These are phyloP conservation scores for Saccharum officinarum DNA, from an alignment of 176 grass and related monocot species.

Conservation along the genomic window DNA sequence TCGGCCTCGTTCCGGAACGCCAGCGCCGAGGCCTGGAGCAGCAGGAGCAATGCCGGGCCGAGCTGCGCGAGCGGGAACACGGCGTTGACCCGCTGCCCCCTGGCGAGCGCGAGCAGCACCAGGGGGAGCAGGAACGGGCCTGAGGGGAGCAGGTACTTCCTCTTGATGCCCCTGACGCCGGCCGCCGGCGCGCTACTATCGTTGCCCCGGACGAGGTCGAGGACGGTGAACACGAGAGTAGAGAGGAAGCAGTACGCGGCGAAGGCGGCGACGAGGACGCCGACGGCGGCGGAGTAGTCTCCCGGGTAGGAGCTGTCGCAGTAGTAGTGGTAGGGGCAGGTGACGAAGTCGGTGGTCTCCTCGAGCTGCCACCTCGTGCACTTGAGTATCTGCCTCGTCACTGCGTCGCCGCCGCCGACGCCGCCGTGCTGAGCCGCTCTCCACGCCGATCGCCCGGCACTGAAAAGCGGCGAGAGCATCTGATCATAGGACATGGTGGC, in stretches of 20 bases:
- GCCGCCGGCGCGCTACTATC: neutral
- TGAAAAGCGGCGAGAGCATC: slow-evolving; percentile 45
- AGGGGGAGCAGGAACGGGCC: slow-evolving; percentile 80
- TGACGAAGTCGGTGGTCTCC: slow-evolving; percentile 84
- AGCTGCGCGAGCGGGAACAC: slow-evolving; percentile 77
- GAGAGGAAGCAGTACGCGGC: slow-evolving; percentile 68
- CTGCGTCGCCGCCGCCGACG: slow-evolving; percentile 34
- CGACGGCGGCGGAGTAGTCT: slow-evolving; percentile 66
- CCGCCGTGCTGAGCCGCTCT: slow-evolving; percentile 1
- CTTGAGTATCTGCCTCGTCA: slow-evolving; percentile 76
- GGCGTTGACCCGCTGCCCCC: slow-evolving; percentile 78
- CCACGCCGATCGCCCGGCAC: slow-evolving; percentile 40
- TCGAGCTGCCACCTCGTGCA: slow-evolving; percentile 98
- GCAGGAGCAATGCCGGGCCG: slow-evolving; percentile 81
- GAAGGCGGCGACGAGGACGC: slow-evolving; percentile 61
- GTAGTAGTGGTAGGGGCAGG: slow-evolving; percentile 98
- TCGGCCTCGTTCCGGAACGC: slow-evolving; percentile 89
- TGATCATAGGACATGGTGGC: slow-evolving; percentile 53
- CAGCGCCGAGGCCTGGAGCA: slow-evolving; percentile 86
- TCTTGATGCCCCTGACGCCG: slow-evolving; percentile 43
- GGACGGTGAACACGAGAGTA: slow-evolving; percentile 63
- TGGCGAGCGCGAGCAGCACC: slow-evolving; percentile 73
- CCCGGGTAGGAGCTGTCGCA: slow-evolving; percentile 89
- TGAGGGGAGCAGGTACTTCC: slow-evolving; percentile 84
- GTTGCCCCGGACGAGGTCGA: slow-evolving; percentile 42